phyloP scores from a whole-genome alignment of 495 filamentous ascomycete genomes.

The Pseudevernia furfuracea region DNA sequence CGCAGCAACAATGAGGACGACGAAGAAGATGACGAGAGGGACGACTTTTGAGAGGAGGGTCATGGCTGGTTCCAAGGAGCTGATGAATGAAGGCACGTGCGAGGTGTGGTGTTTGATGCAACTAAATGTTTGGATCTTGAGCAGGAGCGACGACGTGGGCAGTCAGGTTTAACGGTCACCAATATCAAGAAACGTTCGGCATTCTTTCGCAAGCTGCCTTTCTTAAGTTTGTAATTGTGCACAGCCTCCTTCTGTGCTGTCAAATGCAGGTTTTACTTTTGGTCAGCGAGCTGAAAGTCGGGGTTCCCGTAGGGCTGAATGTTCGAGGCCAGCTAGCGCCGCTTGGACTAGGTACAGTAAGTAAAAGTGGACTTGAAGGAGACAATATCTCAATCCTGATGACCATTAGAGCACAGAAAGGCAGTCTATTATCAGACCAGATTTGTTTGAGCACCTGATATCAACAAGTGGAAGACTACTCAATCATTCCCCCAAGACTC shows the following conservation, averaged over 20 bases:
- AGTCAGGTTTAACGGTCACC: neutral
- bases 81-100: slow-evolving; percentile 6
- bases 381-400: neutral
- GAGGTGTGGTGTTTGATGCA: neutral
- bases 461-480: no score
- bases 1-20: slow-evolving; percentile 52
- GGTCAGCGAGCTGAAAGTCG: neutral
- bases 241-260: neutral
- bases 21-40: slow-evolving; percentile 66
- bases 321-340: neutral
- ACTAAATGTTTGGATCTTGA: neutral
- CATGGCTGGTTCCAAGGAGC: neutral
- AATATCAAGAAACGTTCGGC: neutral
- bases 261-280: neutral
- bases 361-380: neutral
- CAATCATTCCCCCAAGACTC: no score
- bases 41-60: slow-evolving; percentile 37
- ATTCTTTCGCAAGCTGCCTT: neutral
- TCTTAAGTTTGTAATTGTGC: neutral
- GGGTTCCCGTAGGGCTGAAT: neutral
- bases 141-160: neutral
- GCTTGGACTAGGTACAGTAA: no score
- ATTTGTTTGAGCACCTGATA: no score
- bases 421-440: neutral
- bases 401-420: neutral